Percentiles rank a stretch among this genome's conserved stretches.
Conservation (phyloP, 345 rosid species). For the Acer negundo region DNA sequence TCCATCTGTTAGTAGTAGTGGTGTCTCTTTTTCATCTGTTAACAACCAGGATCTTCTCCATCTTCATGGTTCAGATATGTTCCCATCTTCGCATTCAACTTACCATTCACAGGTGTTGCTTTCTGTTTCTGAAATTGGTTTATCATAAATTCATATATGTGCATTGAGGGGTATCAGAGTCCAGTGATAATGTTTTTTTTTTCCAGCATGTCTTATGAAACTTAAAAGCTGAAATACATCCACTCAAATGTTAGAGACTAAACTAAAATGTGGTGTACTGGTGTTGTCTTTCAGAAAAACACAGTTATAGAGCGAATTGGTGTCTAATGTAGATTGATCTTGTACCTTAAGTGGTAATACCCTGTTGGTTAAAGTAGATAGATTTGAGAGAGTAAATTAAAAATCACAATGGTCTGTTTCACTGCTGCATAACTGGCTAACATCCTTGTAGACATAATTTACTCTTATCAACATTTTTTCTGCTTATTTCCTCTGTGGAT, state of each 20-base stretch:
- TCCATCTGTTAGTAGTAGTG: constrained; percentile 71
- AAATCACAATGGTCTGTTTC: not conserved
- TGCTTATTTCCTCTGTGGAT: not conserved
- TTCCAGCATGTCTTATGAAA: not conserved
- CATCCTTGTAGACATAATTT: not conserved
- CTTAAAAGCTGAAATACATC: not conserved
- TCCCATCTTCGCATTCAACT: constrained; percentile 71
- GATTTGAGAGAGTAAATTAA: not conserved
- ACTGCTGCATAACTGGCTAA: not conserved
- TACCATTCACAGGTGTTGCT: constrained; percentile 85
- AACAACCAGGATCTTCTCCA: constrained; percentile 76
- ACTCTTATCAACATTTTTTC: not conserved
- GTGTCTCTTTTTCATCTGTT: constrained; percentile 60
- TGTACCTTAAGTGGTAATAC: not conserved
- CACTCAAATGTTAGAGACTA: not conserved
- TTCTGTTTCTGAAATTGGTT: constrained; percentile 30
- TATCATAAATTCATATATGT: not conserved
- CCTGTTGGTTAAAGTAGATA: not conserved
- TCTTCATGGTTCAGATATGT: constrained; percentile 75
- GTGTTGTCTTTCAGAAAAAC: not conserved
- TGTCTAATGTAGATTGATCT: not conserved
- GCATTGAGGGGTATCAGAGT: not conserved
- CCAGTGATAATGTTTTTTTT: not conserved
- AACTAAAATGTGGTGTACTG: not conserved
- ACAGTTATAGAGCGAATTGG: not conserved